Base-by-base conservation (phyloP, 2,329 filamentous ascomycete species). In the Fusarium sulawesiense region DNA sequence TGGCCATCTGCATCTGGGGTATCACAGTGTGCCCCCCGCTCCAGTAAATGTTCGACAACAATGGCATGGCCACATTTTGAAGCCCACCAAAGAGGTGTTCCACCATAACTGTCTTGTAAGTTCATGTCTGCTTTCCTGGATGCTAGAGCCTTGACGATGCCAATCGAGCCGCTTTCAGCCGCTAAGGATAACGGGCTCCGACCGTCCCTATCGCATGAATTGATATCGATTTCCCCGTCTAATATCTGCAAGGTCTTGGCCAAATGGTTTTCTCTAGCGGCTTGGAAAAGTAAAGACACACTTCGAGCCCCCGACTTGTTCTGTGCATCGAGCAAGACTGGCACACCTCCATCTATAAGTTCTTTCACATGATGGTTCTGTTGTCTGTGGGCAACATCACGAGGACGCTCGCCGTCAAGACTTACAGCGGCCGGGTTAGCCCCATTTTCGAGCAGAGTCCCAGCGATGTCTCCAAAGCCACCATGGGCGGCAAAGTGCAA, bases 311-410 rank as follows among this genome's bases (percentile, higher is more conserved):
- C 20, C 2, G 20, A 21, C 14, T 18, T 9, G 3, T 32, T 32
- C 0, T 21, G 29, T 7, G 46, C 29, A 16, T 32, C 14, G 2
- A 32, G 46, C 6, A 14, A 32, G 3, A 49, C 18, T 3, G 46
- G 6, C 7, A 49, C 29, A 21, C 29, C 16, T 23, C 46, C 20
- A 3, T 49, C 46, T 6, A 23, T 21, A 2, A 49, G 20, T 2
- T 4, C 12, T 32, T 14, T 49, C 6, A 23, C 29, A 1, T 18
- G 3, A 6, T 23, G 3, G 4, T 49, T 9, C 0, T 10, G 2
- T 6, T 32, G 11, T 20, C 20, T 20, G 9, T 20, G 18, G 8
- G 46, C 16, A 11, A 49, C 27, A 16, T 11, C 18, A 21, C 46
- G 14, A 23, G 29, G 47, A 5, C 29, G 14, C 10, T 49, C 6